Evolutionary conservation across 129 eudicot species (phyloP).

Genomic region (Logfia minima): DNA sequence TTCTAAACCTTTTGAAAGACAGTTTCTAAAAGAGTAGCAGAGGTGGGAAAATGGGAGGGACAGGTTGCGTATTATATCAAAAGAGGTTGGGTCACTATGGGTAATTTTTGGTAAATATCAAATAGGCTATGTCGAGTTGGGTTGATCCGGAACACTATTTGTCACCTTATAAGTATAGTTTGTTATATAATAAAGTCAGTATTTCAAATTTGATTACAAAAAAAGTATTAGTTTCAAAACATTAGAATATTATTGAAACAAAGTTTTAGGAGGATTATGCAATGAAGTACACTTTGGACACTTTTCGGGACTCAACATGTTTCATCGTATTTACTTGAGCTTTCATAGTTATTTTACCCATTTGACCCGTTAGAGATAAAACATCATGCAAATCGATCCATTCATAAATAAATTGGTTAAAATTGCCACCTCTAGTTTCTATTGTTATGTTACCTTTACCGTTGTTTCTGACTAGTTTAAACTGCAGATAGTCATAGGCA

Average conservation of each 20-base stretch:
- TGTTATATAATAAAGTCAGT: neutral
- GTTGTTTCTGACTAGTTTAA: conserved; percentile 13
- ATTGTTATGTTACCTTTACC: neutral
- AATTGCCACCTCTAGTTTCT: neutral
- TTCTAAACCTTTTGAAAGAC: too few species aligned
- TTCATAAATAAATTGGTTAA: neutral
- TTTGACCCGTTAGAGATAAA: neutral
- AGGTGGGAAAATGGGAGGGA: neutral
- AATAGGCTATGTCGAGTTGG: neutral
- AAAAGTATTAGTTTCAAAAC: too few species aligned
- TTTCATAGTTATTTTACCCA: neutral
- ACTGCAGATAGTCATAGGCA: conserved; percentile 94
- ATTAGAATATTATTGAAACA: too few species aligned
- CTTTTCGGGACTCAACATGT: neutral
- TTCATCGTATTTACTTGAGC: neutral
- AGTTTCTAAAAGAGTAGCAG: neutral
- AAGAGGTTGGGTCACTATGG: neutral
- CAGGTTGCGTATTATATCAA: neutral
- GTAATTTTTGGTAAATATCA: neutral
- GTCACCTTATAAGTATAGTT: neutral
- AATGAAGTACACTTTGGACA: neutral
- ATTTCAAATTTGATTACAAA: neutral
- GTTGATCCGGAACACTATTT: neutral
- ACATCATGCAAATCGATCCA: neutral
- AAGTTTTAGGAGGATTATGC: neutral